phyloP scores from a whole-genome alignment of 192 early-diverging fungal species.

The Podila epicladia region DNA sequence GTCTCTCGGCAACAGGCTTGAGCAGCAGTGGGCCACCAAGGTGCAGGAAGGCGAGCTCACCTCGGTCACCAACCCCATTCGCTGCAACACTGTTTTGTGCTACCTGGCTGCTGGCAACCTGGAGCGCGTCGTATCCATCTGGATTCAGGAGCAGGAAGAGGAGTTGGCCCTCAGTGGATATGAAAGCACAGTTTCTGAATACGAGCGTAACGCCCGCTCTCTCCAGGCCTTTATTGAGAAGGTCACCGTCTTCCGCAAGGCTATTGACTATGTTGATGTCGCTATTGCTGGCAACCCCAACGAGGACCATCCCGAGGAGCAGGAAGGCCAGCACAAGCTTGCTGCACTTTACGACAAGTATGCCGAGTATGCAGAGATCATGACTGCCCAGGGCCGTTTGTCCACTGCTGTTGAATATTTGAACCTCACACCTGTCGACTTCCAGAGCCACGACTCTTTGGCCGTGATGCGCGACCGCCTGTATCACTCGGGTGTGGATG shows the following conservation, averaged over 20 bases:
- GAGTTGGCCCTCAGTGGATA: slow-evolving; percentile 43
- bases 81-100: slow-evolving; percentile 80
- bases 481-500: slow-evolving; percentile 61
- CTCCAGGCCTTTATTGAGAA: slow-evolving; percentile 90
- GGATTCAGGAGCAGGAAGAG: slow-evolving; percentile 74
- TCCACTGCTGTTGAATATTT: slow-evolving; percentile 81
- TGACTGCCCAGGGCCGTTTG: slow-evolving; percentile 81
- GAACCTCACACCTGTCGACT: slow-evolving; percentile 78
- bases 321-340: slow-evolving; percentile 57
- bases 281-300: slow-evolving; percentile 62
- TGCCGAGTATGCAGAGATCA: slow-evolving; percentile 84
- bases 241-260: slow-evolving; percentile 92
- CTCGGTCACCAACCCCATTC: slow-evolving; percentile 22
- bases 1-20: slow-evolving; percentile 69
- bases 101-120: slow-evolving; percentile 85
- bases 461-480: slow-evolving; percentile 81
- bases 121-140: slow-evolving; percentile 84
- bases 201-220: slow-evolving; percentile 59
- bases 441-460: slow-evolving; percentile 60
- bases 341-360: slow-evolving; percentile 86
- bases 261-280: slow-evolving; percentile 89
- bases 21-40: slow-evolving; percentile 53
- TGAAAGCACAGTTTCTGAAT: slow-evolving; percentile 32
- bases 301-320: slow-evolving; percentile 39
- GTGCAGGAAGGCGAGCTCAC: slow-evolving; percentile 21